A percentile compares a stretch with the other conserved stretches of the same genome.
Evolutionary conservation across 2,329 filamentous ascomycete species (phyloP).

Genomic region (Colletotrichum orchidophilum): DNA sequence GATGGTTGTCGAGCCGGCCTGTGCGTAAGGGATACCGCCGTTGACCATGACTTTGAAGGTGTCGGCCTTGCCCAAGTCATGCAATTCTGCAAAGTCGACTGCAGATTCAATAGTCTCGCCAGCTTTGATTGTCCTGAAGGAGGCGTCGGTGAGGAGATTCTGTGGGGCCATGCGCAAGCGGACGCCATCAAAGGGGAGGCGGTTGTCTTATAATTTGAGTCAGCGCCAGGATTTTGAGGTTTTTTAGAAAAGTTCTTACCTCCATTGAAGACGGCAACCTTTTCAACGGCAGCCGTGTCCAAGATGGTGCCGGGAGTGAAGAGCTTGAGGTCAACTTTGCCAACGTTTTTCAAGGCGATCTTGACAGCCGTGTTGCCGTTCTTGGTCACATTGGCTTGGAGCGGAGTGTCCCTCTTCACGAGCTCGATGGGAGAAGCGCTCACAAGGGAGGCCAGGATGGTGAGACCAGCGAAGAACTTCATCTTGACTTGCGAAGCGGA

Average conservation of each 20-base stretch:
- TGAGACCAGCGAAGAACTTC: slow-evolving; percentile 48
- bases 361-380: slow-evolving; percentile 57
- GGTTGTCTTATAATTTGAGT: not conserved
- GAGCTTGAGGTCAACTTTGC: slow-evolving; percentile 52
- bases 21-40: slow-evolving; percentile 63
- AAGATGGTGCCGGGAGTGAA: slow-evolving; percentile 60
- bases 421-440: slow-evolving; percentile 43
- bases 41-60: slow-evolving; percentile 60
- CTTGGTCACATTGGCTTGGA: slow-evolving; percentile 50
- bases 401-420: slow-evolving; percentile 46
- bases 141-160: slow-evolving; percentile 49
- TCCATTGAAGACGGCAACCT: slow-evolving; percentile 54
- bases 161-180: slow-evolving; percentile 54
- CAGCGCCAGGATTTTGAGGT: too few relatives aligned
- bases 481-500: slow-evolving; percentile 38
- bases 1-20: slow-evolving; percentile 57
- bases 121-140: slow-evolving; percentile 55
- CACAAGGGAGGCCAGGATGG: slow-evolving; percentile 46
- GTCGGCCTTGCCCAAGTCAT: slow-evolving; percentile 58
- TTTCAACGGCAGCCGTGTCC: slow-evolving; percentile 57
- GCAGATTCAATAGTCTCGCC: slow-evolving; percentile 57
- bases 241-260: slow-evolving; percentile 41
- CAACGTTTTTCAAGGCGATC: slow-evolving; percentile 57
- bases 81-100: slow-evolving; percentile 61
- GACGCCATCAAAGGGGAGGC: slow-evolving; percentile 56